Conservation (phyloP, 2,329 filamentous ascomycete species). For the Fusarium mundagurra region DNA sequence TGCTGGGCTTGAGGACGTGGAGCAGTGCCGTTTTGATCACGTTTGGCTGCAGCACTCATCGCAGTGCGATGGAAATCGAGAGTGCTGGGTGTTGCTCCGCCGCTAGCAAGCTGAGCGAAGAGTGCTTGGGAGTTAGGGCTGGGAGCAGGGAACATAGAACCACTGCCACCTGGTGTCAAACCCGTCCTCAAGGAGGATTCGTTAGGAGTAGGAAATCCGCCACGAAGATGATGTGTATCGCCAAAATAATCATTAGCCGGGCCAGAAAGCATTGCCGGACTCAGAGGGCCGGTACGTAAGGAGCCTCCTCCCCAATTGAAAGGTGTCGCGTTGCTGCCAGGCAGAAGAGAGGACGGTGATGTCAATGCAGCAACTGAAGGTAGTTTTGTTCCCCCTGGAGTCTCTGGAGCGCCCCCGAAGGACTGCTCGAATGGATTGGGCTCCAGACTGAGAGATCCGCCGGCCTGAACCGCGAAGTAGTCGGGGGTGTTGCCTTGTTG, state of each 20-base stretch:
- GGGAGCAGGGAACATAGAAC: slow-evolving; percentile 95
- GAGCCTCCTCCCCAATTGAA: slow-evolving; percentile 87
- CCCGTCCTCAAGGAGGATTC: slow-evolving; percentile 93
- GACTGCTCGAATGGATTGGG: slow-evolving; percentile 98
- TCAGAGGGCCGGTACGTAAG: slow-evolving; percentile 89
- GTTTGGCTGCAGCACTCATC: slow-evolving; percentile 78
- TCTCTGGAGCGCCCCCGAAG: slow-evolving; percentile 79
- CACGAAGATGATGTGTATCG: slow-evolving; percentile 79
- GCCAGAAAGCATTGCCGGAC: slow-evolving; percentile 96
- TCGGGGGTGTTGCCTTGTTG: slow-evolving; percentile 66
- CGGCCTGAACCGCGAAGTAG: slow-evolving; percentile 71
- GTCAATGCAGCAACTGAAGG: slow-evolving; percentile 91
- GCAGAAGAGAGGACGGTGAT: slow-evolving; percentile 84
- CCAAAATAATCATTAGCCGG: slow-evolving; percentile 88
- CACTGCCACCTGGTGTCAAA: slow-evolving; percentile 91
- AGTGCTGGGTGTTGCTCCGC: slow-evolving; percentile 87
- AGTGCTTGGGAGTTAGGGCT: slow-evolving; percentile 88
- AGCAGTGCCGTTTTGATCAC: slow-evolving; percentile 56
- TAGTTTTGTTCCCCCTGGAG: slow-evolving; percentile 83
- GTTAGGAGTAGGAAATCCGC: slow-evolving; percentile 93
- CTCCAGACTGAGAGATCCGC: slow-evolving; percentile 75
- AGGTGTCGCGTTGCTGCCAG: slow-evolving; percentile 75
- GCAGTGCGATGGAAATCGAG: slow-evolving; percentile 96
- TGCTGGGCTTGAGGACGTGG: slow-evolving; percentile 48
- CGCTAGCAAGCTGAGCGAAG: slow-evolving; percentile 80